Base-by-base conservation (phyloP, 2,329 filamentous ascomycete genomes). In the Talaromyces funiculosus region DNA sequence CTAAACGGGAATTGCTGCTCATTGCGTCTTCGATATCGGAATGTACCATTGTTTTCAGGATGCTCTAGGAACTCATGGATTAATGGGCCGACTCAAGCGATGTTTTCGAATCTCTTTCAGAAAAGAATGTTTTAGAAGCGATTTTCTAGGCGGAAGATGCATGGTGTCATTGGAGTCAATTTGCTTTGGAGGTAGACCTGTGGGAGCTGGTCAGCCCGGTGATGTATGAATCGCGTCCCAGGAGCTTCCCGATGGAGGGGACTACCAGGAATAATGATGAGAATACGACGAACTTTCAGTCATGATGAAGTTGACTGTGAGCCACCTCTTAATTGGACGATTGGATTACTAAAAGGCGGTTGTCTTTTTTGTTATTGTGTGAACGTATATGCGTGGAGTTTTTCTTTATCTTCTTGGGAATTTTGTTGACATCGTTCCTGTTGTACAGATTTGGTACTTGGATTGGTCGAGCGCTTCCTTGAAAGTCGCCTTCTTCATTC, bases 231-330 rank as follows among this genome's bases (percentile, higher is more conserved):
- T 42, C 24, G 51, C 47, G 18, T 22, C 12, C 40, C 26, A 49
- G 51, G 56, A 57, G 56, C 45, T 57, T 40, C 33, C 43, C 24
- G n/a, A 24, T 7, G 51, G 12, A 43, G 45, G 60, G 29, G n/a
- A 59, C 31, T 43, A 18, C 22, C 40, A 42, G 40, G 42, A 55
- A 37, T 60, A 55, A 62, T 59, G 55, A 62, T 24, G 61, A 62
- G 49, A 37, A 45, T 31, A 49, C 58, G 56, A 42, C 33, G 47
- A 26, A 62, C 20, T 56, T 55, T 12, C 51, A 20, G 57, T 53
- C 57, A 62, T 63, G 45, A 63, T 57, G 51, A 53, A 47, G 42
- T 57, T 59, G 62, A 51, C 62, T 57, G 56, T n/a, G 38, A 33
- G 45, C 26, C 45, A 43, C 47, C 47, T 60, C 16, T n/a, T 57